Conservation (phyloP, 371 early-diverging fungal species). For the Mucor saturninus region DNA sequence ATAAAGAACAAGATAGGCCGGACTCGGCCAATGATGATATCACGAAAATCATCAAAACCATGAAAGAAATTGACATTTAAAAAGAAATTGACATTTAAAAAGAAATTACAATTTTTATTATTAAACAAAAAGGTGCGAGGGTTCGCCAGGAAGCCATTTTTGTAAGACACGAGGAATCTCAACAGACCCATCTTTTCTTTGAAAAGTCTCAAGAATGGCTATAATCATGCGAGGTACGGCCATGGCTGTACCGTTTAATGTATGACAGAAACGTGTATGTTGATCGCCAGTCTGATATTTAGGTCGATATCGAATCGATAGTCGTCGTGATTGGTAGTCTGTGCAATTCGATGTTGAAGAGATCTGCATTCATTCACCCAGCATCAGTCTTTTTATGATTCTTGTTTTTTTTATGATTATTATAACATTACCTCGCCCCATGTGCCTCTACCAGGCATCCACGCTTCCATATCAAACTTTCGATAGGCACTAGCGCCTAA, state of each 20-base stretch:
- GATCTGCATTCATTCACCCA: conserved; percentile 41
- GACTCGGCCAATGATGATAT: background rate
- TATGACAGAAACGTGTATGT: conserved; percentile 78
- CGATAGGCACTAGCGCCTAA: conserved; percentile 91
- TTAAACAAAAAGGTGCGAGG: conserved; percentile 3
- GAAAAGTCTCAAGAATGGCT: conserved; percentile 86
- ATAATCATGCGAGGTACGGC: conserved; percentile 93
- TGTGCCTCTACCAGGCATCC: conserved; percentile 87
- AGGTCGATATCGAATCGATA: conserved; percentile 65
- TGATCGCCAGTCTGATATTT: conserved; percentile 27
- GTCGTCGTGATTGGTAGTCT: conserved; percentile 83
- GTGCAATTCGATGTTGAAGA: conserved; percentile 88
- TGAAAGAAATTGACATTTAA: conserved; percentile 12
- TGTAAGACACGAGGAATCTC: conserved; percentile 72
- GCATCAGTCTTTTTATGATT: too few species aligned
- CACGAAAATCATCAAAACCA: background rate
- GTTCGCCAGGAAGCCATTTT: conserved; percentile 70
- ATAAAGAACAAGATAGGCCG: conserved; percentile 3
- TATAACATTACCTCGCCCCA: conserved; percentile 84
- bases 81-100: conserved; percentile 40
- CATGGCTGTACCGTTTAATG: conserved; percentile 92
- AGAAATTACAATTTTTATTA: background rate
- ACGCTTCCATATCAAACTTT: conserved; percentile 95
- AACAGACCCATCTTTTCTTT: conserved; percentile 73
- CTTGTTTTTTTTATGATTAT: background rate